phyloP scores from a whole-genome alignment of 108 stramenopile genomes.

The Nitzschia inconspicua region DNA sequence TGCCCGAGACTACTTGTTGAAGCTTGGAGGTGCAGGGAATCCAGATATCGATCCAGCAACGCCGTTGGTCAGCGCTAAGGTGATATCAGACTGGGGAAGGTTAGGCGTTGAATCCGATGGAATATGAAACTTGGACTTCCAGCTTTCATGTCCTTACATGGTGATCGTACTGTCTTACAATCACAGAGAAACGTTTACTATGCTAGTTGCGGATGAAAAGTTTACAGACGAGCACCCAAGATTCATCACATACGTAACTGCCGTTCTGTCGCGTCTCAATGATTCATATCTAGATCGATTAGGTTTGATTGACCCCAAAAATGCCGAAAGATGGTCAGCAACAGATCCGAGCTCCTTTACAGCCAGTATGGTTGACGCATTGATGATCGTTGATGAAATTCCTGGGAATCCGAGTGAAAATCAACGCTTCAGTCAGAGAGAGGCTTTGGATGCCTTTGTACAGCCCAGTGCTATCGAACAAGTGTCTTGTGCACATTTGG shows the following conservation, averaged over 20 bases:
- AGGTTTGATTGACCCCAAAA: background rate
- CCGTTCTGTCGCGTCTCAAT: background rate
- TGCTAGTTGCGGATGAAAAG: background rate
- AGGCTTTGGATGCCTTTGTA: background rate
- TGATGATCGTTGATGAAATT: background rate
- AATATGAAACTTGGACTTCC: too few relatives aligned
- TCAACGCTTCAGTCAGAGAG: background rate
- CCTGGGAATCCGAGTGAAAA: background rate
- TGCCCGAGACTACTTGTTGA: slow-evolving; percentile 1
- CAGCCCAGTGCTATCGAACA: background rate
- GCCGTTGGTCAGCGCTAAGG: background rate
- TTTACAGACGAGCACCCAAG: background rate
- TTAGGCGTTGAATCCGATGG: too few relatives aligned
- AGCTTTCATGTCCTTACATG: too few relatives aligned
- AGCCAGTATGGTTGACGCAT: background rate
- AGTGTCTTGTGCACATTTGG: slow-evolving; percentile 3
- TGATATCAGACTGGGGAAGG: slow-evolving; percentile 2
- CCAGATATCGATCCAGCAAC: background rate
- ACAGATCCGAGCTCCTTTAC: background rate
- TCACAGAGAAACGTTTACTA: slow-evolving; percentile 1
- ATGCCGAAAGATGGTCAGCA: background rate
- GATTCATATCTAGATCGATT: slow-evolving; percentile 1
- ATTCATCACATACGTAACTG: slow-evolving; percentile 1
- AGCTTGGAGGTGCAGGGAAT: background rate
- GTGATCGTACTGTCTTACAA: too few relatives aligned